phyloP scores from a whole-genome alignment of 331 rosid genomes.

The Malus hybrid region DNA sequence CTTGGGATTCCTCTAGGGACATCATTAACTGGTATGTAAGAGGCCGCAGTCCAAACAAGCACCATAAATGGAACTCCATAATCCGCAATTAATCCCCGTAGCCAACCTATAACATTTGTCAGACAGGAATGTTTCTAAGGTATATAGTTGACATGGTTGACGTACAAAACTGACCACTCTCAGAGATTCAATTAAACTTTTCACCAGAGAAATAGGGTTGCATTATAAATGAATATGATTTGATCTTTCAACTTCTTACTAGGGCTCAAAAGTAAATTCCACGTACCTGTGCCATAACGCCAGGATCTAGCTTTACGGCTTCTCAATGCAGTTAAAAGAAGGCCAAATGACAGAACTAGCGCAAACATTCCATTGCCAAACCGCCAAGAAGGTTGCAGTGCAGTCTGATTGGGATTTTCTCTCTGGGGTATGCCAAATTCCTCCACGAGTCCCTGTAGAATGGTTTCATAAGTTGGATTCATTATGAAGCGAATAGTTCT shows the following conservation, averaged over 20 bases:
- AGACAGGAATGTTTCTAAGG: background rate
- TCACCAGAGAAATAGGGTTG: background rate
- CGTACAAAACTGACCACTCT: background rate
- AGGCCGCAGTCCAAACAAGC: constrained; percentile 79
- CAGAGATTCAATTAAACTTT: background rate
- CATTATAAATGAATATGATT: background rate
- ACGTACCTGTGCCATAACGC: constrained; percentile 94
- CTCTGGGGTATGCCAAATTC: constrained; percentile 67
- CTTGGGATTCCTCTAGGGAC: constrained; percentile 92
- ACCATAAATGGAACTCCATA: constrained; percentile 97
- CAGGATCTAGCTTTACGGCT: constrained; percentile 98
- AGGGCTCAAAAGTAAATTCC: background rate
- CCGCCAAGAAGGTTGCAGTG: constrained; percentile 70
- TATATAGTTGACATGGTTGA: background rate
- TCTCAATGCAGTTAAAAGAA: constrained; percentile 68
- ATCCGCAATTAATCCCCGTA: constrained; percentile 83
- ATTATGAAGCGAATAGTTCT: background rate
- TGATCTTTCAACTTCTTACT: background rate
- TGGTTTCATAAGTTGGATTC: constrained; percentile 1
- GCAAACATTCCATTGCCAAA: constrained; percentile 99
- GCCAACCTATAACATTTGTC: constrained; percentile 47
- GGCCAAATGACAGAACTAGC: constrained; percentile 87
- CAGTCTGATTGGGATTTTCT: constrained; percentile 44
- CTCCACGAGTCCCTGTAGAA: constrained; percentile 81
- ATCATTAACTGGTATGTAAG: constrained; percentile 78